Percentiles rank a stretch among this genome's conserved stretches.
Conservation (phyloP, 257 asterid species). For the Gardenia jasminoides region DNA sequence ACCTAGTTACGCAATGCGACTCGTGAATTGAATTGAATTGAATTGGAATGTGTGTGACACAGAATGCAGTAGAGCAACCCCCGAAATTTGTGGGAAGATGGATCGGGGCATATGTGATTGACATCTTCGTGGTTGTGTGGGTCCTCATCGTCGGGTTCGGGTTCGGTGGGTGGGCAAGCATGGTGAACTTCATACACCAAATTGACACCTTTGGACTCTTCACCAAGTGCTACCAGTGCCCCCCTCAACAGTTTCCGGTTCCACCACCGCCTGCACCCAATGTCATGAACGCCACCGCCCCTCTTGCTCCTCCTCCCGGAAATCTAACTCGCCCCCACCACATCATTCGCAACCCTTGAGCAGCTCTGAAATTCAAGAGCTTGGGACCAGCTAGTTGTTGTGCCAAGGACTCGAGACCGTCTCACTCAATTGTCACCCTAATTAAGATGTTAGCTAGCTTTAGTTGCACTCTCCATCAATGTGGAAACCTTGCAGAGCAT, state of each 20-base stretch:
- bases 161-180: constrained; percentile 96
- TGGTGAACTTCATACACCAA: constrained; percentile 76
- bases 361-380: neutral
- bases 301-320: constrained; percentile 38
- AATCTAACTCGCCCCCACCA: constrained; percentile 36
- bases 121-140: constrained; percentile 82
- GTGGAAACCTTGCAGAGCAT: neutral
- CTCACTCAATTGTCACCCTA: neutral
- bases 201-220: constrained; percentile 91
- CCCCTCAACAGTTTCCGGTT: constrained; percentile 42
- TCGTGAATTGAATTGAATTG: neutral
- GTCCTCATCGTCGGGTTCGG: constrained; percentile 86
- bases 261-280: constrained; percentile 24
- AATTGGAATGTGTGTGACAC: constrained; percentile 9
- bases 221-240: constrained; percentile 93
- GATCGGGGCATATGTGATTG: constrained; percentile 72
- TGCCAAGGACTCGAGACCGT: neutral
- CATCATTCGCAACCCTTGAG: constrained; percentile 13
- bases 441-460: neutral
- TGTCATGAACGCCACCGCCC: constrained; percentile 41
- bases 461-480: neutral
- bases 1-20: neutral
- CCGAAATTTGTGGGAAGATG: constrained; percentile 76
- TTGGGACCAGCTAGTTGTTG: neutral
- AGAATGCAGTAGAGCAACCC: constrained; percentile 96